A percentile compares a stretch with the other conserved stretches of the same genome.
Evolutionary conservation across 2,329 filamentous ascomycete species (phyloP).

Genomic region (Colletotrichum filicis): DNA sequence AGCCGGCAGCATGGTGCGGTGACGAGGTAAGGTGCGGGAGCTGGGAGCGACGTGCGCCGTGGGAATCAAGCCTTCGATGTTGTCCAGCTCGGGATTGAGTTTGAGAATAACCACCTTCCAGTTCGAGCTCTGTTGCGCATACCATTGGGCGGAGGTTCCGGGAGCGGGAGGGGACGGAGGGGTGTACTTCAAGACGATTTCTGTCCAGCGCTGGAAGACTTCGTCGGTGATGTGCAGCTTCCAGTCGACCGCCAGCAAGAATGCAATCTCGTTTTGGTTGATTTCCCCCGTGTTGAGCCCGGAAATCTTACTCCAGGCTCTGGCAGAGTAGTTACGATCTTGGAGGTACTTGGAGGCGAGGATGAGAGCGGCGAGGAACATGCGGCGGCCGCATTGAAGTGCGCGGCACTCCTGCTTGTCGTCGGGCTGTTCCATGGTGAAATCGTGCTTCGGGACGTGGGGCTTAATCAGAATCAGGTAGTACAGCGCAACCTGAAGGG

Average conservation of each 20-base stretch:
- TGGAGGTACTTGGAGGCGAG: constrained; percentile 98
- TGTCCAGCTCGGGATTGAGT: constrained; percentile 68
- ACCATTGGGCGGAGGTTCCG: constrained; percentile 54
- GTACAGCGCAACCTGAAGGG: constrained; percentile 94
- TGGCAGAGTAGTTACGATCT: constrained; percentile 96
- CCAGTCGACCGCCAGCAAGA: constrained; percentile 91
- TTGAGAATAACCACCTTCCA: constrained; percentile 70
- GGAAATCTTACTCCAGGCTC: constrained; percentile 99
- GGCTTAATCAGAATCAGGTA: constrained; percentile 95
- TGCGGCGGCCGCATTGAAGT: constrained; percentile 93
- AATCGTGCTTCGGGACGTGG: constrained; percentile 84
- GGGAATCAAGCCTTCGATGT: constrained; percentile 64
- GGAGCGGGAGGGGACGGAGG: constrained; percentile 70
- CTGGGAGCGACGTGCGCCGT: constrained; percentile 44
- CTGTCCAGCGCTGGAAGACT: constrained; percentile 92
- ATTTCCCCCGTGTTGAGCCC: constrained; percentile 94
- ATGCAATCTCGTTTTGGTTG: constrained; percentile 95
- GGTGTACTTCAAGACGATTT: constrained; percentile 88
- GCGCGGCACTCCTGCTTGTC: constrained; percentile 79
- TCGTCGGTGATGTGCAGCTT: constrained; percentile 92
- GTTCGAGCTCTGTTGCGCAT: constrained; percentile 60
- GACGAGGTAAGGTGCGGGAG: constrained; percentile 48
- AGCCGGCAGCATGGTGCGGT: constrained; percentile 57
- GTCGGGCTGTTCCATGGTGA: constrained; percentile 85
- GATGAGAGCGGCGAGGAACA: constrained; percentile 96